phyloP scores from a whole-genome alignment of 805 yeast species.

The Wickerhamomyces bisporus region DNA sequence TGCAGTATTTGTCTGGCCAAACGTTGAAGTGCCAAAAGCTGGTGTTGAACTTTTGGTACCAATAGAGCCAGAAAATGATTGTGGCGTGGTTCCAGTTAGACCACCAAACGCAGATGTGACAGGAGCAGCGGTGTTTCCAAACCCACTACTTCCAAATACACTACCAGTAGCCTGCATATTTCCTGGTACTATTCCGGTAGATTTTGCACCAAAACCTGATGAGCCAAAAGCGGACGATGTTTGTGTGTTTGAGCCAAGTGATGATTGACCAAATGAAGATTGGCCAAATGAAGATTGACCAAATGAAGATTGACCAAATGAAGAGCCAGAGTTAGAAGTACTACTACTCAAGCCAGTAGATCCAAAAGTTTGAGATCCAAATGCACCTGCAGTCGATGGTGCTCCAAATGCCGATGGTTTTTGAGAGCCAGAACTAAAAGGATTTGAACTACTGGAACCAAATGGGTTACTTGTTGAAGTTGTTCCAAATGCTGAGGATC shows the following conservation, averaged over 20 bases:
- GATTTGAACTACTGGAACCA: conserved; percentile 9
- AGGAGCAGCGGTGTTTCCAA: conserved; percentile 1
- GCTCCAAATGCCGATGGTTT: conserved; percentile 7
- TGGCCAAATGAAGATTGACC: conserved; percentile 9
- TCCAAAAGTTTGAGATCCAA: conserved; percentile 10
- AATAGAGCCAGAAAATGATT: conserved; percentile 6
- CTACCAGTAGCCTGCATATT: neutral
- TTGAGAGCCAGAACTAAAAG: no score
- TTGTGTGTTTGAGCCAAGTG: conserved; percentile 15
- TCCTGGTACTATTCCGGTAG: no score
- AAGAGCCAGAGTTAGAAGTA: neutral
- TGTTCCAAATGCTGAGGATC: conserved; percentile 1
- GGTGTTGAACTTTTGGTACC: conserved; percentile 11
- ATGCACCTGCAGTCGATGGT: conserved; percentile 1
- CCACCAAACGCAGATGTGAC: conserved; percentile 5
- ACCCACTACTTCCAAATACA: conserved; percentile 4
- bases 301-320: conserved; percentile 4
- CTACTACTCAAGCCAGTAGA: conserved; percentile 5
- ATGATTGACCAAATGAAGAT: conserved; percentile 21
- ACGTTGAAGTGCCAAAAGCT: conserved; percentile 14
- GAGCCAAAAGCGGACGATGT: conserved; percentile 8
- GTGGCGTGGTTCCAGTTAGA: neutral
- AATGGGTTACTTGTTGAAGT: conserved; percentile 6
- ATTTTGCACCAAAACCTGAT: conserved; percentile 8
- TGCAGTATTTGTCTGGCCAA: conserved; percentile 3